A percentile compares a stretch with the other conserved stretches of the same genome.
Conservation (phyloP, 306 rosid species). For the Cucurbita argyrosperma region DNA sequence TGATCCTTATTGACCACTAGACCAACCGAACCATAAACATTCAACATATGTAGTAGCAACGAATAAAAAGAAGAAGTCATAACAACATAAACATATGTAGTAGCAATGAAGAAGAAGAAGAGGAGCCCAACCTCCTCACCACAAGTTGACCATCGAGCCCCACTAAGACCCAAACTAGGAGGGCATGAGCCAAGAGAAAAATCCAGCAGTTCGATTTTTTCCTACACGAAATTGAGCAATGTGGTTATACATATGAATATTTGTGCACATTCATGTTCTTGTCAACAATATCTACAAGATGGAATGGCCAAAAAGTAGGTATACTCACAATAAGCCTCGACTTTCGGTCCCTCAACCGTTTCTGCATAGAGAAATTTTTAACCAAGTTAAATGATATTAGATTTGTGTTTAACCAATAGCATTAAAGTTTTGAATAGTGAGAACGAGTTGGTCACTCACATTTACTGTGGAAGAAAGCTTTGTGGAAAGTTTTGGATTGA, state of each 20-base stretch:
- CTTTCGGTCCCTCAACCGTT: conserved; percentile 65
- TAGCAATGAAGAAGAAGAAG: background rate
- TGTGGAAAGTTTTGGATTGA: conserved; percentile 52
- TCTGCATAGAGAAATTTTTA: conserved; percentile 28
- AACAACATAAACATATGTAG: background rate
- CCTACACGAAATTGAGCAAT: conserved; percentile 34
- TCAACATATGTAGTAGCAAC: no score
- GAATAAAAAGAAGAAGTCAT: no score
- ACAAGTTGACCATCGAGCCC: conserved; percentile 69
- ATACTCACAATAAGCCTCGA: conserved; percentile 69
- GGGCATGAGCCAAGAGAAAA: conserved; percentile 81
- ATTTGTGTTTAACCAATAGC: background rate
- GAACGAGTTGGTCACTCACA: conserved; percentile 26
- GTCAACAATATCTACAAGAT: background rate
- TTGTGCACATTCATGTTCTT: background rate
- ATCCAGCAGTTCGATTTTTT: conserved; percentile 65
- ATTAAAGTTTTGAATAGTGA: background rate
- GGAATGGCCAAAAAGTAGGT: background rate
- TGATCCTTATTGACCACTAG: no score
- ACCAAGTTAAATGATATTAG: background rate
- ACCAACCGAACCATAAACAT: no score
- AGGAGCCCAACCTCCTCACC: conserved; percentile 52
- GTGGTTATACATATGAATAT: background rate
- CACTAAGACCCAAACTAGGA: conserved; percentile 71
- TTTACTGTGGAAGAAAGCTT: conserved; percentile 59